phyloP scores from a whole-genome alignment of 139 green algal species.

The Pleodorina starrii region DNA sequence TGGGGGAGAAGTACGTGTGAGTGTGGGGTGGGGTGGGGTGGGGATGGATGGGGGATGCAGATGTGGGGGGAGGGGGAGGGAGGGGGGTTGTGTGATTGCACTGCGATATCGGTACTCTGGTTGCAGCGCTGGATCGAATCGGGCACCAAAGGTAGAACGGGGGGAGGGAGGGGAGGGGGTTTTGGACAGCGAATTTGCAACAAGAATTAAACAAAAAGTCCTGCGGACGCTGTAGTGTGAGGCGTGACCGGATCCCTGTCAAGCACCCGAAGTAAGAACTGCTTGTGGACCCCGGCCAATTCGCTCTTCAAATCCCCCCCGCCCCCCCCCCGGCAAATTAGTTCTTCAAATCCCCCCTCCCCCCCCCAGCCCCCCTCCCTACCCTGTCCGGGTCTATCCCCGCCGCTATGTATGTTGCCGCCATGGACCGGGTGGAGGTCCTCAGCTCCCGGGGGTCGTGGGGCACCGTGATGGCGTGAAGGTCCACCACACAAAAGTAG shows the following conservation, averaged over 20 bases:
- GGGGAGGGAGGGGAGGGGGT: neutral
- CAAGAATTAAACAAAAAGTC: too few species aligned
- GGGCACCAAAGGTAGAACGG: neutral
- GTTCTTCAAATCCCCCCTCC: neutral
- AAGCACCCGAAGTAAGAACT: too few species aligned
- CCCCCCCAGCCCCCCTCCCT: neutral
- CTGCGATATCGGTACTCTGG: too few species aligned
- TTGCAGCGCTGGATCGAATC: too few species aligned
- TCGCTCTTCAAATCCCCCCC: too few species aligned
- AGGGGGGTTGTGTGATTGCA: too few species aligned
- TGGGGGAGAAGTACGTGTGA: neutral
- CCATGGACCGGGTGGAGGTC: conserved; percentile 78
- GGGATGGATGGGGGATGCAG: neutral
- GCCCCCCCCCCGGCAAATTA: neutral
- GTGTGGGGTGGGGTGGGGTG: neutral
- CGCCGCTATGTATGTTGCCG: conserved; percentile 94
- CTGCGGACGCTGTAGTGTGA: too few species aligned
- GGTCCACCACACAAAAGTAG: conserved; percentile 97
- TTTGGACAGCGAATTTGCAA: too few species aligned
- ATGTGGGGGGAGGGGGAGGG: too few species aligned
- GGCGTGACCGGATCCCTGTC: too few species aligned
- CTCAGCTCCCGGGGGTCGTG: conserved; percentile 92
- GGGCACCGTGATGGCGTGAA: conserved; percentile 94
- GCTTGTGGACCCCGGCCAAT: too few species aligned
- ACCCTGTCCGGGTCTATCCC: conserved; percentile 90